Percentiles rank a stretch among this genome's conserved stretches.
phyloP scores from a whole-genome alignment of 192 early-diverging fungal genomes.

The Coemansia sp. region DNA sequence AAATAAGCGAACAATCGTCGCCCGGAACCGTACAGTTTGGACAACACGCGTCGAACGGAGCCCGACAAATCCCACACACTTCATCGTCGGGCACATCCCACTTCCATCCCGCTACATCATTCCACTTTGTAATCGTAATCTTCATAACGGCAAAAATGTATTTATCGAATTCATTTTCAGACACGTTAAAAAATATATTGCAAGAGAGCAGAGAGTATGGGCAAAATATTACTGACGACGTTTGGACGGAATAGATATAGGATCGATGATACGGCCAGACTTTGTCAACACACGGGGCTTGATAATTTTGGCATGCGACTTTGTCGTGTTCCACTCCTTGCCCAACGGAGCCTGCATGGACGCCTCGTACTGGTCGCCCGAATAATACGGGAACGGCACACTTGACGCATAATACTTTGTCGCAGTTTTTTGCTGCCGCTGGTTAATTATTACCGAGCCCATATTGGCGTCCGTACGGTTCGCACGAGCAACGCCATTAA shows the following conservation, averaged over 20 bases:
- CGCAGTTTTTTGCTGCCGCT: slow-evolving; percentile 73
- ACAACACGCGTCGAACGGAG: slow-evolving; percentile 84
- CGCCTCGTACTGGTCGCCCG: slow-evolving; percentile 85
- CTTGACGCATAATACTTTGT: slow-evolving; percentile 68
- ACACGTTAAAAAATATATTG: too few relatives aligned
- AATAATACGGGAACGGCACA: slow-evolving; percentile 85
- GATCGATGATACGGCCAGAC: slow-evolving; percentile 85
- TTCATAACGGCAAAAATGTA: slow-evolving; percentile 21
- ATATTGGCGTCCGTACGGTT: slow-evolving; percentile 37
- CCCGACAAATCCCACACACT: slow-evolving; percentile 90
- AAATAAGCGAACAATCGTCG: slow-evolving; percentile 82
- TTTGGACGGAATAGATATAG: slow-evolving; percentile 68
- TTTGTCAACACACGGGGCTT: slow-evolving; percentile 82
- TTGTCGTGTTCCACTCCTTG: slow-evolving; percentile 91
- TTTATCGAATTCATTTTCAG: too few relatives aligned
- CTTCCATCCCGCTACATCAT: slow-evolving; percentile 80
- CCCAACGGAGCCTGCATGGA: slow-evolving; percentile 85
- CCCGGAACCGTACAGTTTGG: slow-evolving; percentile 82
- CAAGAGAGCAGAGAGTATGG: background rate
- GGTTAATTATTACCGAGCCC: slow-evolving; percentile 86
- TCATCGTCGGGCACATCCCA: slow-evolving; percentile 84
- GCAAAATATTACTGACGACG: slow-evolving; percentile 28
- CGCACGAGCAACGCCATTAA: slow-evolving; percentile 16
- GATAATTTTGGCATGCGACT: slow-evolving; percentile 68
- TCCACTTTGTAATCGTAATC: slow-evolving; percentile 60